Evolutionary conservation across 768 basidiomycete species (phyloP), one percentile per base, ranked within the genome.

Genomic region (Cyathus striatus): DNA sequence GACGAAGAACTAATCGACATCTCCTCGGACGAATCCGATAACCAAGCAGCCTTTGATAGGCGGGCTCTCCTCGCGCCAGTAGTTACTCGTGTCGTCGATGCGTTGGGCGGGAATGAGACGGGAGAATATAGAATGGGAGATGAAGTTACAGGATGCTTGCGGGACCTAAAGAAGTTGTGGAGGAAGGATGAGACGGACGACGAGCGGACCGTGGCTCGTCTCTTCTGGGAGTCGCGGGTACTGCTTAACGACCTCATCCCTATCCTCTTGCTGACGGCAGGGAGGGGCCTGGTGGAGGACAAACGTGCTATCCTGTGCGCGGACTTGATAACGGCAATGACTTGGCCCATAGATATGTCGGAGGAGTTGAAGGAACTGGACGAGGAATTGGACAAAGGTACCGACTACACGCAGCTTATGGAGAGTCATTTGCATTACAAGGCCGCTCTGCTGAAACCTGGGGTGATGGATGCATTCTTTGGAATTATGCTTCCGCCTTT

Each of bases 331-430:
- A 89, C 91, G 0, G 93, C 94, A 0, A 90, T 99, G 89, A 98
- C 95, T 1, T 99, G 96, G 96, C 96, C 96, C 1, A 95, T 99
- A 42, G 90, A 98, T 62, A 71, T 98, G 49, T 88, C 91, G 1
- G 88, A 90, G 54, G 96, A 98, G 63, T 71, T 99, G 49, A 88
- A 86, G 53, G 96, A 98, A 56, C 79, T 97, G 42, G 84, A 87
- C 57, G 88, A 92, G 34, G 88, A 85, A 27, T 51, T 79, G 16
- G 88, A 89, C 61, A 79, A 76, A 47, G 80, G 83, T 14, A 80
- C 90, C 13, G 96, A 99, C 60, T 98, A 93, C 62, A 91, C 91
- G 0, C 82, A 85, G 46, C 75, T 98, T 5, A 60, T 84, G 35
- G 62, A 77, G 53, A 86, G 86, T 50, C 95, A 98, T 59, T 65